Base-by-base conservation (phyloP, 108 stramenopile species). In the Fistulifera pelliculosa region DNA sequence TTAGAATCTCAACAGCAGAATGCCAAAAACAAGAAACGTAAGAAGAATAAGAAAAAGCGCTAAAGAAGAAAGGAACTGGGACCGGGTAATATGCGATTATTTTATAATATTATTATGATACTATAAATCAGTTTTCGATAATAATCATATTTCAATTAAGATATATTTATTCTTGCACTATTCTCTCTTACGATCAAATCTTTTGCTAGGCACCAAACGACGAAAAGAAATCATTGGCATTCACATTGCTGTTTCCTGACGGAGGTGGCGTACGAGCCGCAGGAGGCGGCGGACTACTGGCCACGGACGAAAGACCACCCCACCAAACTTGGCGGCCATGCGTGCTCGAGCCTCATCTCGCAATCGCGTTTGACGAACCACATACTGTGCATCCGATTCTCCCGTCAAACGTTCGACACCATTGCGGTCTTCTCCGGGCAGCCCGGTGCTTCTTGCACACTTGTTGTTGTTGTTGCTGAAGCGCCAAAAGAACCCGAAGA, bases 301-400 rank as follows among this genome's bases (percentile, higher is more conserved):
- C 47, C 16, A 38, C 47, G 21, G 18, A 13, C 15, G 22, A 39
- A 61, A 35, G 25, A 2, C 69, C 83, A 25, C 67, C 82, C 69
- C 73, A 35, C 91, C 92, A 61, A 89, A 87, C 58, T 90, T 90
- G 53, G 84, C 85, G 27, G 87, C 86, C 85, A 90, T 90, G 22
- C 86, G 75, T 43, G 85, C 85, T 57, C 80, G 76, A 2, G 92
- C 87, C 65, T 87, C 86, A 27, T 87, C 83, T 13, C 83, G 60
- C 18, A 94, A 69, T 52, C 83, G 47, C 10, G 82, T 87, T 61
- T 96, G 96, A 22, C 96, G 71, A 53, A 76, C 61, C 23, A 96
- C 81, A 53, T 96, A 96, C 60, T 96, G 87, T 41, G 73, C 74
- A 58, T 94, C 93, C 7, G 82, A 76, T 65, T 96, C 96, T 21